phyloP scores from a whole-genome alignment of 2,329 filamentous ascomycete species.

The Ascochyta koolunga region DNA sequence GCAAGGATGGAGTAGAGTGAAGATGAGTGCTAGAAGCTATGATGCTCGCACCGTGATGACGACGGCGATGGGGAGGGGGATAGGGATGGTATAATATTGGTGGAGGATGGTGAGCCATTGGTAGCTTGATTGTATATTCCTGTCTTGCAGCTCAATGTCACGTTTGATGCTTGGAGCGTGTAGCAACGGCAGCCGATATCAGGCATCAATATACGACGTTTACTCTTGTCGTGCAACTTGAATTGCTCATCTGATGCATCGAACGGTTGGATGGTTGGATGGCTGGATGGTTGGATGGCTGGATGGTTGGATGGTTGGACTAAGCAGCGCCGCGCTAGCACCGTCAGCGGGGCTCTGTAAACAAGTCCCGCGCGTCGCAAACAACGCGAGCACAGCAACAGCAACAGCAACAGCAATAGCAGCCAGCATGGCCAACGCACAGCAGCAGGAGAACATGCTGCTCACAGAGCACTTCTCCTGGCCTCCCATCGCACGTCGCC shows the following conservation, averaged over 20 bases:
- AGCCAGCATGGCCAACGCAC: slow-evolving; percentile 49
- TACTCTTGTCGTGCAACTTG: background rate
- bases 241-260: background rate
- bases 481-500: slow-evolving; percentile 76
- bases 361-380: slow-evolving; percentile 32
- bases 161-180: background rate
- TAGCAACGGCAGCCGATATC: background rate
- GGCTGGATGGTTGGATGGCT: no score
- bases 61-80: no score
- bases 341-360: slow-evolving; percentile 23
- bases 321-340: slow-evolving; percentile 2
- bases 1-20: background rate
- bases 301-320: no score
- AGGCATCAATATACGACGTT: background rate
- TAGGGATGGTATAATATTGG: background rate
- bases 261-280: no score
- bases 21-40: slow-evolving; percentile 12
- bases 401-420: slow-evolving; percentile 1
- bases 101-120: slow-evolving; percentile 7
- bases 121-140: slow-evolving; percentile 27
- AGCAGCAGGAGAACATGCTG: slow-evolving; percentile 63
- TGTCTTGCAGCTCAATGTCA: slow-evolving; percentile 13
- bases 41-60: slow-evolving; percentile 6
- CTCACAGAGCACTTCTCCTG: slow-evolving; percentile 96
- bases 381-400: slow-evolving; percentile 20